phyloP scores from a whole-genome alignment of 2,329 filamentous ascomycete species.

The Paracorniculantispora psalliotae region DNA sequence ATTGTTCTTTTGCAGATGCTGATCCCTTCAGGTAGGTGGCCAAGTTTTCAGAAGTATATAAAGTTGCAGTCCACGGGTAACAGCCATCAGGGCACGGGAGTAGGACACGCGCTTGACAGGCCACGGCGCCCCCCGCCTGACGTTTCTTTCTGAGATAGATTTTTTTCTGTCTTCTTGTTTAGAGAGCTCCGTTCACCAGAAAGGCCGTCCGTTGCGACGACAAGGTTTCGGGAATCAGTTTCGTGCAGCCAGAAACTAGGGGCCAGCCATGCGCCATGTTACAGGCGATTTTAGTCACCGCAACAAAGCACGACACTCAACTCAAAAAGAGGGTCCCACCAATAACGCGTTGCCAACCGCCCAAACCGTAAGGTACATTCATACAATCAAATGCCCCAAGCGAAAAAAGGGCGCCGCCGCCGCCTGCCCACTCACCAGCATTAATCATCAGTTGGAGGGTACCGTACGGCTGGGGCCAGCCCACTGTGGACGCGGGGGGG shows the following conservation, averaged over 20 bases:
- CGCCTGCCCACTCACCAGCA: neutral
- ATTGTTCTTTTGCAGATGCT: neutral
- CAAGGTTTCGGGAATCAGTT: neutral
- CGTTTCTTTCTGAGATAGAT: neutral
- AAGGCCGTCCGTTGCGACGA: neutral
- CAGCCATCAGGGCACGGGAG: neutral
- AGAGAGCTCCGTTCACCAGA: neutral
- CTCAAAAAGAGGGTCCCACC: neutral
- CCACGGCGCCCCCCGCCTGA: neutral
- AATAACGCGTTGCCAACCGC: neutral
- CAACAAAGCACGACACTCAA: neutral
- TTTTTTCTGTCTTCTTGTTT: neutral
- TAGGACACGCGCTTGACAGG: neutral
- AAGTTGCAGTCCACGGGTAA: neutral
- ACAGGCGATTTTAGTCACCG: neutral
- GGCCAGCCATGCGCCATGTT: neutral
- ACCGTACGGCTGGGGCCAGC: too few relatives aligned
- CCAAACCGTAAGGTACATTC: neutral
- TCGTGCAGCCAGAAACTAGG: neutral
- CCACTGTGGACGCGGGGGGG: neutral
- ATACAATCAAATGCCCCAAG: neutral
- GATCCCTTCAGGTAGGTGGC: neutral
- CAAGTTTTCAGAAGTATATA: neutral
- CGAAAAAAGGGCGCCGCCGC: neutral
- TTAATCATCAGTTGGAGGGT: neutral